Evolutionary conservation across 495 filamentous ascomycete genomes (phyloP), one percentile per base, ranked within the genome.

Genomic region (Penicillium atrosanguineum): DNA sequence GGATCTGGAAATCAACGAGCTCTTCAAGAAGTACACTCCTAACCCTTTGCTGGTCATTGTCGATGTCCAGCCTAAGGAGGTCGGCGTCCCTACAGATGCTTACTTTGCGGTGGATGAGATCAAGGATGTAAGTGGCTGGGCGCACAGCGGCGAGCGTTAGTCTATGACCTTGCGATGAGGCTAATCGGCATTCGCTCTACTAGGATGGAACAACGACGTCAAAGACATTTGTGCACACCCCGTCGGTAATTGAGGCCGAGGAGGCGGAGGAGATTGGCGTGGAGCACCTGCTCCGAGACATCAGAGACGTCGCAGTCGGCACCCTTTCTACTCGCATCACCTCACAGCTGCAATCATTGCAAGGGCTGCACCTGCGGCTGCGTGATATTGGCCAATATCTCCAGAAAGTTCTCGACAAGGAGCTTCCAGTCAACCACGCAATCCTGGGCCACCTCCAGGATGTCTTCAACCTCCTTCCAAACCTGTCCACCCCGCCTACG

Each of bases 81-180:
- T 96, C 39, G 95, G 95, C 52, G 95, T 98, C 37, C 94, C 94
- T 21, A 98, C 94, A 50, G 94, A 98, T 77, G 95, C 94, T 19
- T 98, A 98, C 75, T 98, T 98, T 79, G 94, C 95, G 15, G 90
- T 97, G 34, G 94, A 98, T 70, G 94, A 97, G 81, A 97, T 98
- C 78, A 97, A 97, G 79, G 94, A 98, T 81, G 94, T 98, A 81
- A 62, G 89, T 79, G 8, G 7, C 51, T 43, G 41, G n/a, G 23
- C 9, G 18, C 31, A 9, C 15, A 40, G 19, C 23, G 26, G 9
- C 19, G n/a, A 23, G 29, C 12, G 16, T 20, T 7, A 20, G 34
- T 36, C 46, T 29, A 21, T 48, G 3, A 40, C 36, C 38, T 14
- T n/a, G 43, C 29, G 28, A 50, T 44, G 16, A 37, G 43, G 31